Base-by-base conservation (phyloP, 306 rosid species). In the Malus asiatica region DNA sequence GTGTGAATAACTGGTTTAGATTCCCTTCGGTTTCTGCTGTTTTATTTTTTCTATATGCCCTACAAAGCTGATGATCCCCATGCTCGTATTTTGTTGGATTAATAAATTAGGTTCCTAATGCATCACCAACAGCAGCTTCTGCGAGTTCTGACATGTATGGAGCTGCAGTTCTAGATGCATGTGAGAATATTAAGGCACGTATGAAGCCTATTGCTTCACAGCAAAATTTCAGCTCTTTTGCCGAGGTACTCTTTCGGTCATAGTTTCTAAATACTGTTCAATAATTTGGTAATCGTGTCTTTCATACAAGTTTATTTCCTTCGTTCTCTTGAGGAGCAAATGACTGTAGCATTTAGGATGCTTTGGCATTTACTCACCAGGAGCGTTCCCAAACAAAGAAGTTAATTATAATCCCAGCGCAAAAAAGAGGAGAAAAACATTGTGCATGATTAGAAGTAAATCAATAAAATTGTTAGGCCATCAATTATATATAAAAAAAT, bases 131-230 rank as follows among this genome's bases (percentile, higher is more conserved):
- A 52, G 98, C 98, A 44, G 98, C 98, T 81, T 95, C 98, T 78
- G 98, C 97, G 8, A 95, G 97, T 86, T 95, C 98, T 72, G 97
- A 95, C 79, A 84, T 95, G 82, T 95, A 92, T 82, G 98, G 98
- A 78, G 93, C 91, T 76, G 97, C 97, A 2, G 96, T 92, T 86
- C 88, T 92, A 88, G 97, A 95, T 73, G 98, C 98, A 45, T 95
- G 97, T 79, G 96, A 95, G 80, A 84, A 95, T 83, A 88, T 92
- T 75, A 89, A 84, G 86, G 86, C 89, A 74, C 94, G 93, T 16
- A 95, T 92, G 97, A 86, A 90, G 76, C 97, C 97, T 71, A 83
- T 95, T 71, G 89, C 96, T 58, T 85, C 92, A 60, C 86, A 65
- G 38, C 74, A 75, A 30, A 90, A 71, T 74, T 94, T 92, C 85